Evolutionary conservation across 441 rosid species (phyloP).

Genomic region (Arabidopsis hybrid): DNA sequence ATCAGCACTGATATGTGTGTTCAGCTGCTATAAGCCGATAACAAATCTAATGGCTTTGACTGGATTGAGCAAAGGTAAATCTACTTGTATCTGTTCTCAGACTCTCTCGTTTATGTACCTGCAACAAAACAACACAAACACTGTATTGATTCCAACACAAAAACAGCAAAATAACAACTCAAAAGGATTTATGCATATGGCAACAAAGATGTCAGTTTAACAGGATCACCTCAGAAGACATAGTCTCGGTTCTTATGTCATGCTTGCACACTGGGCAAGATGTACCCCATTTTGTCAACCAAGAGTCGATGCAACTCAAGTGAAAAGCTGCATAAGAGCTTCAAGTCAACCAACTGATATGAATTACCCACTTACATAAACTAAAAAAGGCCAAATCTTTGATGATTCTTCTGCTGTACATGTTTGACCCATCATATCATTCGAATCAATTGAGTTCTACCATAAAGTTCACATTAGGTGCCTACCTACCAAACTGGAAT

Average conservation of each 20-base stretch:
- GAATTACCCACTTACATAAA: background rate
- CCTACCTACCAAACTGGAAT: background rate
- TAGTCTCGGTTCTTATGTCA: slow-evolving; percentile 55
- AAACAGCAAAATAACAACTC: background rate
- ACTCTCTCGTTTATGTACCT: slow-evolving; percentile 37
- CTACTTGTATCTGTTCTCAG: slow-evolving; percentile 35
- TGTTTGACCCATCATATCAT: background rate
- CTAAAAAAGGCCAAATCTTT: background rate
- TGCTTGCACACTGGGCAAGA: slow-evolving; percentile 85
- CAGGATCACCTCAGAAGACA: slow-evolving; percentile 55
- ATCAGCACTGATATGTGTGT: slow-evolving; percentile 20
- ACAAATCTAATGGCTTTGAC: slow-evolving; percentile 35
- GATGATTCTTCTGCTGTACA: background rate
- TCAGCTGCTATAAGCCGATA: slow-evolving; percentile 12
- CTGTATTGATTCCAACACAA: slow-evolving; percentile 17
- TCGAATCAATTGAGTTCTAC: background rate
- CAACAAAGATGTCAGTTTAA: background rate
- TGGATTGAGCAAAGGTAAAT: slow-evolving; percentile 29
- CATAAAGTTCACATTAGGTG: slow-evolving; percentile 3
- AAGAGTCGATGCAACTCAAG: slow-evolving; percentile 69
- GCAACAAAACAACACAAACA: slow-evolving; percentile 13
- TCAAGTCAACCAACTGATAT: slow-evolving; percentile 31
- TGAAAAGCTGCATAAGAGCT: slow-evolving; percentile 66
- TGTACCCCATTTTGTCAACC: slow-evolving; percentile 84
- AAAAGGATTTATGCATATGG: background rate